Percentiles rank a stretch among this genome's conserved stretches.
phyloP scores from a whole-genome alignment of 2,329 filamentous ascomycete species.

The Sporothrix globosa region DNA sequence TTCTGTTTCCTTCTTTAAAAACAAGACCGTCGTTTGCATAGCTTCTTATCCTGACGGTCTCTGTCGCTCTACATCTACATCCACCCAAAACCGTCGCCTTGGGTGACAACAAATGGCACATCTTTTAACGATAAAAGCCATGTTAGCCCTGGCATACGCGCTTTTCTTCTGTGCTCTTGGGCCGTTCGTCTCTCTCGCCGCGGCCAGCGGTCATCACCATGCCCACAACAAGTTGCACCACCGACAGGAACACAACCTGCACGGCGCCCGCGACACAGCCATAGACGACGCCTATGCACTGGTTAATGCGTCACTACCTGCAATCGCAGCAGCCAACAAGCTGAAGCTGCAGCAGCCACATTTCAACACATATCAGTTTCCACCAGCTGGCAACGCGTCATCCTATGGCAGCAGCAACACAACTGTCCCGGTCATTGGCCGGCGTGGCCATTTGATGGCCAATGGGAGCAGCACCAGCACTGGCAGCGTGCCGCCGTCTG shows the following conservation, averaged over 20 bases:
- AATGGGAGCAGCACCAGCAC: neutral
- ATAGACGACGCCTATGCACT: neutral
- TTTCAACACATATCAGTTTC: neutral
- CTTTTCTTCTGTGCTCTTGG: too few species aligned
- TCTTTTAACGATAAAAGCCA: too few species aligned
- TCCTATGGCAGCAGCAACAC: neutral
- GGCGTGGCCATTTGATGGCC: neutral
- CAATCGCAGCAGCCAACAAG: neutral
- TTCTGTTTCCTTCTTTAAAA: neutral
- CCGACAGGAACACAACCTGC: neutral
- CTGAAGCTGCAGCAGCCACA: conserved; percentile 11
- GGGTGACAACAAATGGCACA: too few species aligned
- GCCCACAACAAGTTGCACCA: neutral
- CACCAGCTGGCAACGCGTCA: neutral
- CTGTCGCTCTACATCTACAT: neutral
- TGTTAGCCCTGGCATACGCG: too few species aligned
- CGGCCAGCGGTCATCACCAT: too few species aligned
- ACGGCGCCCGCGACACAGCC: too few species aligned
- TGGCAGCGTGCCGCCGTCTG: neutral
- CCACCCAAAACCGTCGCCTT: too few species aligned
- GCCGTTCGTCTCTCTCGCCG: too few species aligned
- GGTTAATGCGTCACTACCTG: neutral
- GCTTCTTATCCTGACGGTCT: neutral
- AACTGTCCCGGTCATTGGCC: neutral
- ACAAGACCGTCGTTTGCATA: neutral